A percentile compares a stretch with the other conserved stretches of the same genome.
phyloP scores from a whole-genome alignment of 2,329 filamentous ascomycete genomes.

The Knufia fluminis region DNA sequence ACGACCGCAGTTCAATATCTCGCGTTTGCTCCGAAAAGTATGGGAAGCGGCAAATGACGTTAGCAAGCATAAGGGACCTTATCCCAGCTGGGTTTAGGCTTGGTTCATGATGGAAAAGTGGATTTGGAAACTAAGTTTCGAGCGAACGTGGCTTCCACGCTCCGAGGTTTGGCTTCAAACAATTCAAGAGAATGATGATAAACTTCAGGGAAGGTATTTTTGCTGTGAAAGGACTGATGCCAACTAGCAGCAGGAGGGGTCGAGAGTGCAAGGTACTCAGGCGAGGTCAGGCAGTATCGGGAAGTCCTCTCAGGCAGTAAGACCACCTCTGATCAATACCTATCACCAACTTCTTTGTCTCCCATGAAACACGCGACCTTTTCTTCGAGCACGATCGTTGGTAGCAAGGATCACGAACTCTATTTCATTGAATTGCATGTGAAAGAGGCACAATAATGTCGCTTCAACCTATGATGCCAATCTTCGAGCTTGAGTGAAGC shows the following conservation, averaged over 20 bases:
- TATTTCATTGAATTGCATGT: not conserved
- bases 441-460: not conserved
- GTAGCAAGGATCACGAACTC: not conserved
- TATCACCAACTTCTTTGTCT: not conserved
- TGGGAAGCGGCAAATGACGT: not conserved
- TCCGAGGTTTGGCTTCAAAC: not conserved
- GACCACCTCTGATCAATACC: too few species aligned
- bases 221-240: too few species aligned
- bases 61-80: not conserved
- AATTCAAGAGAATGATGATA: too few species aligned
- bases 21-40: not conserved
- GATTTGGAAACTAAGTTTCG: too few species aligned
- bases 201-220: too few species aligned
- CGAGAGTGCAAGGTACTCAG: too few species aligned
- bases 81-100: not conserved
- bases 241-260: too few species aligned
- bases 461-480: not conserved
- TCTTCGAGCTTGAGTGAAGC: not conserved
- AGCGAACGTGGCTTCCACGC: not conserved
- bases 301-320: too few species aligned
- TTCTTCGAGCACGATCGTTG: not conserved
- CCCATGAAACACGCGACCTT: not conserved
- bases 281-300: too few species aligned
- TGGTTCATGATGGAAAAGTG: not conserved
- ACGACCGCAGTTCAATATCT: not conserved